Evolutionary conservation across 495 filamentous ascomycete genomes (phyloP).

Genomic region (Emericellopsis terricola): DNA sequence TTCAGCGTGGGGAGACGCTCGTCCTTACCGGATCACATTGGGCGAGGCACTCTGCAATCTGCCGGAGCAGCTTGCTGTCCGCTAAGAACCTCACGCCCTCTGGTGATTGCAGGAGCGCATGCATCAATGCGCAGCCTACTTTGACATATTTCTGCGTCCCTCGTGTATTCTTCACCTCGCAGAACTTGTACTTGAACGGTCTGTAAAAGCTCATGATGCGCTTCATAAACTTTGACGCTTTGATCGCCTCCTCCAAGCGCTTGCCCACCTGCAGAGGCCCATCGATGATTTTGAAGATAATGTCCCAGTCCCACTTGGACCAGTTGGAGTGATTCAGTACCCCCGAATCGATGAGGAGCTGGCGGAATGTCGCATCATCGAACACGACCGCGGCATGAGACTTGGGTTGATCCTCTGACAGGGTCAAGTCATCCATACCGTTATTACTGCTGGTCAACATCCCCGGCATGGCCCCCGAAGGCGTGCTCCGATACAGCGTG

Average conservation of each 20-base stretch:
- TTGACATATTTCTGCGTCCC: constrained; percentile 87
- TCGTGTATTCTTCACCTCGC: constrained; percentile 69
- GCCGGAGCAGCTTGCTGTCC: constrained; percentile 81
- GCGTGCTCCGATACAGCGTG: constrained; percentile 67
- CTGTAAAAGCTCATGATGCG: constrained; percentile 85
- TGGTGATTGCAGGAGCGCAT: constrained; percentile 61
- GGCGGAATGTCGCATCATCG: constrained; percentile 78
- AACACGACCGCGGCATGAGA: constrained; percentile 52
- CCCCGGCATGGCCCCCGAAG: constrained; percentile 18
- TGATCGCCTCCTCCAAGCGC: constrained; percentile 84
- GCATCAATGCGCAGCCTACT: constrained; percentile 72
- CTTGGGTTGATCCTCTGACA: constrained; percentile 48
- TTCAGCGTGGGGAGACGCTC: not conserved
- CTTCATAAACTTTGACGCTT: constrained; percentile 88
- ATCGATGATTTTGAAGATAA: constrained; percentile 79
- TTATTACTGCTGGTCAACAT: constrained; percentile 16
- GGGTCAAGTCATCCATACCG: constrained; percentile 20
- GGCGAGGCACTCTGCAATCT: constrained; percentile 87
- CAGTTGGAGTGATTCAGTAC: constrained; percentile 74
- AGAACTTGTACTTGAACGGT: constrained; percentile 92
- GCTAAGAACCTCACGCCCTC: constrained; percentile 74
- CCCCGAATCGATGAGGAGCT: constrained; percentile 68
- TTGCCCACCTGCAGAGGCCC: constrained; percentile 86
- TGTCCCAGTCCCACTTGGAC: constrained; percentile 91
- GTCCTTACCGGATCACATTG: constrained; percentile 56